Evolutionary conservation across 139 green algal genomes (phyloP), one percentile per base, ranked within the genome.

Genomic region (Chlorella sorokiniana): DNA sequence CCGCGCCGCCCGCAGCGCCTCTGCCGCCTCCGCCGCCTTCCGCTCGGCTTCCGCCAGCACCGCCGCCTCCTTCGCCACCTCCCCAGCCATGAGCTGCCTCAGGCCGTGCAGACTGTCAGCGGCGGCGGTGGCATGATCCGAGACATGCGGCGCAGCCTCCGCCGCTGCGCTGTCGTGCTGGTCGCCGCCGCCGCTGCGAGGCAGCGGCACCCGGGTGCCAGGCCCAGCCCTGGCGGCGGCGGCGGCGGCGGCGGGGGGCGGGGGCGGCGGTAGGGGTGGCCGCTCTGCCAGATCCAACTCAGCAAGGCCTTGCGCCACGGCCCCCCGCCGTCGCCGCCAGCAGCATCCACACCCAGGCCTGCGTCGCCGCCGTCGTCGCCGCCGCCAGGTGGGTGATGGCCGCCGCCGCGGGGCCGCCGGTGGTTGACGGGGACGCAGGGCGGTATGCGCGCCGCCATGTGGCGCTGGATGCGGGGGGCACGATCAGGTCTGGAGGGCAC

Each of bases 391-490:
- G 22, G 42, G 29, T 27, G 4, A 14, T 31, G 1, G 51, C 5
- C 52, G 37, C 38, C 56, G 40, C 63, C 76, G 7, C 76, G 42
- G 61, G 23, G 41, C 18, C 42, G 42, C 76, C 48, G 77, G 64
- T 82, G 77, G 77, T 67, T 41, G 33, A 77, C 45, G n/a, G 10
- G 65, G 48, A 77, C 65, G 1, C 65, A 7, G 56, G 37, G 48
- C 1, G 78, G 77, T 16, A 83, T 64, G 78, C 65, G 35, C 22
- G 31, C 44, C 2, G 35, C 16, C 0, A 51, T 76, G 65, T 61
- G n/a, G 11, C 11, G 16, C 48, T 69, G 78, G 63, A 83, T 74
- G 63, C 78, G 78, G 78, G 78, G n/a, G 78, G 78, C 16, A 83
- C 69, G 65, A 83, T 69, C 45, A 83, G 78, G 65, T 69, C 65